Evolutionary conservation across 2,329 filamentous ascomycete genomes (phyloP), one percentile per base, ranked within the genome.

Genomic region (Chrysoporthe puriensis): DNA sequence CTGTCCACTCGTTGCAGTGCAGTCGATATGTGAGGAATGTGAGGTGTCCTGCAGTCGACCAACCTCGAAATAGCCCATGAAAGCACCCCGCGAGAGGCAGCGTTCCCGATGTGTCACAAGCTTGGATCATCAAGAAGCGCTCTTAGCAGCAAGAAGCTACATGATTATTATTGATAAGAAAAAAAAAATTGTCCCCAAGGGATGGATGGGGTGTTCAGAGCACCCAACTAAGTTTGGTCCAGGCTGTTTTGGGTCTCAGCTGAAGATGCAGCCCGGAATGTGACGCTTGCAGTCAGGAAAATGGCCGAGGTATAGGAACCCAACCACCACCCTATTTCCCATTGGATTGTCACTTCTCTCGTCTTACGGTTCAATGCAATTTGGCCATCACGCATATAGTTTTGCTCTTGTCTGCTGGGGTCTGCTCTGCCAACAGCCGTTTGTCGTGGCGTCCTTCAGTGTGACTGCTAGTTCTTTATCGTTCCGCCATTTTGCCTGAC

Each of bases 261-360:
- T 62, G 60, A 62, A 48, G 60, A 62, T 52, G 60, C 44, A 46
- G 60, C 60, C 60, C 60, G 43, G 60, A 46, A 34, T 62, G 60
- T 16, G 44, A 48, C 21, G 26, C 26, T 18, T 34, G 60, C 43
- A 52, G 14, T 32, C 26, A 50, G 26, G 58, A 48, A 42, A 21
- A 9, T 50, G 34, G 14, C 50, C 50, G 50, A 54, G 50, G 26
- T 18, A 40, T 40, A 40, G 36, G 36, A 40, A 40, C 36, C 36
- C 5, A 40, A 40, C 36, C 36, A 26, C 26, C 26, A 26, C 26
- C 26, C 26, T 26, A 26, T 26, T 26, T 26, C 26, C 26, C n/a
- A 26, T 13, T 32, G 48, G 11, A 32, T 26, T 26, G 21, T 32
- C 46, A 32, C 48, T 56, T 57, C 52, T 57, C 26, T 40, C 16